Conservation (phyloP, 495 filamentous ascomycete species). For the Neurospora pannonica region DNA sequence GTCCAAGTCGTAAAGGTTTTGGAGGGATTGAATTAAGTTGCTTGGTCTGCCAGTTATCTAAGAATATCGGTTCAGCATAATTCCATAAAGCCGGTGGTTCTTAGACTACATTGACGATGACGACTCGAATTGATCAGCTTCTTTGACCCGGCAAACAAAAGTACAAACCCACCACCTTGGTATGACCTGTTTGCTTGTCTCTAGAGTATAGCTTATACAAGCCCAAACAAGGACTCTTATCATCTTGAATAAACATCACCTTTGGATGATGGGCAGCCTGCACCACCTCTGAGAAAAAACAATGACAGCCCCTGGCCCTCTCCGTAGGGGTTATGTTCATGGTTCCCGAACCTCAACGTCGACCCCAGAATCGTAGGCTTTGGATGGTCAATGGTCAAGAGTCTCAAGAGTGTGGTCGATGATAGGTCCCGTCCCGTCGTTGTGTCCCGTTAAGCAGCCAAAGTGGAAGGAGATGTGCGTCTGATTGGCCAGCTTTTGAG, state of each 20-base stretch:
- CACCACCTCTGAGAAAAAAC: neutral
- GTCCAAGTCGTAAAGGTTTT: neutral
- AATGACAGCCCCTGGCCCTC: neutral
- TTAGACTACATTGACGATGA: neutral
- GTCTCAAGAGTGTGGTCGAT: neutral
- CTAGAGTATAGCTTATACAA: no score
- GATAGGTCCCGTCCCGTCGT: neutral
- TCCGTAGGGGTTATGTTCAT: neutral
- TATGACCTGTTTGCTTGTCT: neutral
- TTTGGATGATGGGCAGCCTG: neutral
- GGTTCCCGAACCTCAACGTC: neutral
- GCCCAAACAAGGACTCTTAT: neutral
- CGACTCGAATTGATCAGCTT: neutral
- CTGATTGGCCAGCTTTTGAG: slow-evolving; percentile 3
- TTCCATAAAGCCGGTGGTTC: neutral
- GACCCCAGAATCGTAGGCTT: neutral
- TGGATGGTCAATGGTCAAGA: neutral
- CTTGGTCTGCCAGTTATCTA: neutral
- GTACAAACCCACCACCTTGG: neutral
- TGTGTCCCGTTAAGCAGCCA: neutral
- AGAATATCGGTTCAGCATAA: neutral
- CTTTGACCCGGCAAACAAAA: neutral
- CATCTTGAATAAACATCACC: neutral
- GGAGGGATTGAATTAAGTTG: neutral
- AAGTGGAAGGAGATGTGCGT: neutral